These are phyloP conservation scores for Rhodotorula graminis DNA, from an alignment of 768 basidiomycete genomes.

Conservation along the genomic window DNA sequence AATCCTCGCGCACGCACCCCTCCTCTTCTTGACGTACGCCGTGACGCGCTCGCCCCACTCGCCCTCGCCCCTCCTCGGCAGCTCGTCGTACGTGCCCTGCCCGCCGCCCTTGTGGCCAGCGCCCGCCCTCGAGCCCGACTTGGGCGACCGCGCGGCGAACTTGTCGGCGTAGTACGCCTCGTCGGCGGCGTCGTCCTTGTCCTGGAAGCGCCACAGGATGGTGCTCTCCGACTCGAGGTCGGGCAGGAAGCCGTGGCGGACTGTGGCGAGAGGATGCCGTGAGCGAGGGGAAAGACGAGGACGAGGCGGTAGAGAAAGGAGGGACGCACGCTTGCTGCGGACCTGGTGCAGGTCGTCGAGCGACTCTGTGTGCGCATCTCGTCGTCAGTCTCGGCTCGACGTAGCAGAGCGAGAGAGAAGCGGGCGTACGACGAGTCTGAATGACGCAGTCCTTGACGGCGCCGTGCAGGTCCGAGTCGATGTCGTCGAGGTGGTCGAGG, in stretches of 20 bases:
- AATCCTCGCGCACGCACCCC: neutral
- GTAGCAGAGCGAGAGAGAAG: neutral
- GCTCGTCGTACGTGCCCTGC: neutral
- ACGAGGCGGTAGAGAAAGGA: neutral
- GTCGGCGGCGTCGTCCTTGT: neutral
- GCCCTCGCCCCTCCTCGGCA: neutral
- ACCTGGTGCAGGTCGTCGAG: neutral
- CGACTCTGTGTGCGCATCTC: neutral
- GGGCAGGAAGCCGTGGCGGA: no score
- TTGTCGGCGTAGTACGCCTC: neutral
- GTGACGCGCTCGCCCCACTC: neutral
- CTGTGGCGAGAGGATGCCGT: neutral
- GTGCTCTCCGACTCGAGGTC: neutral
- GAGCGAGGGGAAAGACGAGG: no score
- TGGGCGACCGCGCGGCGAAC: neutral
- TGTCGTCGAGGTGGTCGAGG: neutral
- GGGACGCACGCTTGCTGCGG: neutral
- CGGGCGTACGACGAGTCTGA: neutral
- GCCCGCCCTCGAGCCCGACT: neutral
- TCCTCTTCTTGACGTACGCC: constrained; percentile 1
- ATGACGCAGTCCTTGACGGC: neutral
- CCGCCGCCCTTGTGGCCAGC: neutral
- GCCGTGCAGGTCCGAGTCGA: constrained; percentile 1
- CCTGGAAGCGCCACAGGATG: neutral
- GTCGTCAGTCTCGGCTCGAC: neutral